Evolutionary conservation across 2,329 filamentous ascomycete species (phyloP).

Genomic region (Penicillium expansum): DNA sequence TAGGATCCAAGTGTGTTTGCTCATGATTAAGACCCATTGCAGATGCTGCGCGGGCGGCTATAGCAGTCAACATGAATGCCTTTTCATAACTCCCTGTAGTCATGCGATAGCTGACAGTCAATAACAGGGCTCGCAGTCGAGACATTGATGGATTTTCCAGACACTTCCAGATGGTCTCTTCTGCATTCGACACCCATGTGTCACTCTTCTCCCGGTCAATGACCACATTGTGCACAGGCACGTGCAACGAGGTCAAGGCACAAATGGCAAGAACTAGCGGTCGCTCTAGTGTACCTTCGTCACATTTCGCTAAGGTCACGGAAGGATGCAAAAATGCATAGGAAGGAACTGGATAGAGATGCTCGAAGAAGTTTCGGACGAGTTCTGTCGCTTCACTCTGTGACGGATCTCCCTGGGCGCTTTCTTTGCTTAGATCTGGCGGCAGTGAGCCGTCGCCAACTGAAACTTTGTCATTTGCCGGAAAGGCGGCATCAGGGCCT

Average conservation of each 20-base stretch:
- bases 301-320: neutral
- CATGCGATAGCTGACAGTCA: constrained; percentile 14
- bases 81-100: constrained; percentile 9
- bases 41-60: constrained; percentile 11
- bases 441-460: neutral
- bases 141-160: constrained; percentile 11
- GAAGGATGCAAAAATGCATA: constrained; percentile 14
- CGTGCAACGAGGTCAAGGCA: neutral
- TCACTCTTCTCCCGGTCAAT: neutral
- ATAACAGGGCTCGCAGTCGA: constrained; percentile 9
- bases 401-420: neutral
- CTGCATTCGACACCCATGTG: neutral
- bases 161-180: constrained; percentile 8
- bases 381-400: neutral
- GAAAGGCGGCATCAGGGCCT: neutral
- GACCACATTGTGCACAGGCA: too few species aligned
- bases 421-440: neutral
- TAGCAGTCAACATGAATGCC: constrained; percentile 16
- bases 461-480: neutral
- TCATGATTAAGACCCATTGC: constrained; percentile 17
- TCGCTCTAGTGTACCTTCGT: constrained; percentile 3
- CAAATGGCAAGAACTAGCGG: constrained; percentile 10
- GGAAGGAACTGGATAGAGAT: constrained; percentile 13
- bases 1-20: constrained; percentile 10
- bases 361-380: constrained; percentile 8